Percentiles rank a stretch among this genome's conserved stretches.
phyloP scores from a whole-genome alignment of 2,329 filamentous ascomycete species.

The Cadophora malorum region DNA sequence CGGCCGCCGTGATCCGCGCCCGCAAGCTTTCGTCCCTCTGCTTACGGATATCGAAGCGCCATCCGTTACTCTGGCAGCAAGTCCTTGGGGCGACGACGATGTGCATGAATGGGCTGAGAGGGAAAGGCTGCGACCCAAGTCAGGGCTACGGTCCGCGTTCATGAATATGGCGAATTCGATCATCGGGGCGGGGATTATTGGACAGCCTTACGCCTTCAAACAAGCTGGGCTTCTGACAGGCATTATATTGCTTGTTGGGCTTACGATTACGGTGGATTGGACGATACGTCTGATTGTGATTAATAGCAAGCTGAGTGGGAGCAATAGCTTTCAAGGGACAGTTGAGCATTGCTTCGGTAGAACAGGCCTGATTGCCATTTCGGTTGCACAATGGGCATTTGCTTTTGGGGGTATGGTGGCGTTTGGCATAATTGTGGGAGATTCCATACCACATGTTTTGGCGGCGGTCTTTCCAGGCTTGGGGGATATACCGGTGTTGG shows the following conservation, averaged over 20 bases:
- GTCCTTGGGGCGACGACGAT: conserved; percentile 47
- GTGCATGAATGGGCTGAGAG: conserved; percentile 57
- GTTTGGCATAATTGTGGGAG: conserved; percentile 96
- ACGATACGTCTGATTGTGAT: conserved; percentile 96
- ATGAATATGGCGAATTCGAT: conserved; percentile 99
- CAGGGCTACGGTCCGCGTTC: conserved; percentile 84
- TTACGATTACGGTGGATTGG: conserved; percentile 93
- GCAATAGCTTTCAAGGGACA: conserved; percentile 93
- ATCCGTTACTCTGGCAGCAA: conserved; percentile 68
- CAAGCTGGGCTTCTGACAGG: conserved; percentile 89
- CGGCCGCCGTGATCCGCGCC: conserved; percentile 42
- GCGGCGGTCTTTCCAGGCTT: conserved; percentile 81
- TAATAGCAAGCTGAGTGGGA: conserved; percentile 95
- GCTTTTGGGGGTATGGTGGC: conserved; percentile 99
- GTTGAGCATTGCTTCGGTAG: conserved; percentile 95
- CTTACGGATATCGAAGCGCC: conserved; percentile 86
- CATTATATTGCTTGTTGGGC: conserved; percentile 73
- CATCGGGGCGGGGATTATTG: conserved; percentile 78
- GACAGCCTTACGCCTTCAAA: conserved; percentile 93
- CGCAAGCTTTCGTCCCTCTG: conserved; percentile 61
- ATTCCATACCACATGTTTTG: conserved; percentile 92
- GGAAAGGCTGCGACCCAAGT: conserved; percentile 75
- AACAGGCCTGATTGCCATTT: conserved; percentile 85
- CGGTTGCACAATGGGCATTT: conserved; percentile 94
- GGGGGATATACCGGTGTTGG: conserved; percentile 74